Conservation (phyloP, 352 stramenopile species). For the Pythium rhizo-oryzae region DNA sequence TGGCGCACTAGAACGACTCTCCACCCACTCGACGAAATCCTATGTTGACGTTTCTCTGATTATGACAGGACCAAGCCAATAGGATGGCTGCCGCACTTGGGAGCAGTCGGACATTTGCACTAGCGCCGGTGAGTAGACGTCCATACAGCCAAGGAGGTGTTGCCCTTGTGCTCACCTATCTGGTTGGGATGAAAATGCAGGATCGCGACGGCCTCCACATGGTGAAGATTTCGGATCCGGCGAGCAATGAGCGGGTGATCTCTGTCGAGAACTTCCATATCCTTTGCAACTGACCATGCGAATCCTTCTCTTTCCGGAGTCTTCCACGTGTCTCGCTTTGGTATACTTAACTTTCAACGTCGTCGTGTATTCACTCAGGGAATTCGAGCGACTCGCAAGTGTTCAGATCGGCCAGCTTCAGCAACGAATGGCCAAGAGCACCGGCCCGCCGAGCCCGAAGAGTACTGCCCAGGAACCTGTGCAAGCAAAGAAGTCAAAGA, state of each 20-base stretch:
- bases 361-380: constrained; percentile 44
- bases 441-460: background rate
- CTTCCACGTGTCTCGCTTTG: background rate
- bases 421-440: constrained; percentile 8
- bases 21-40: background rate
- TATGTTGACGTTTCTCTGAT: background rate
- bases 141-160: background rate
- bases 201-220: constrained; percentile 73
- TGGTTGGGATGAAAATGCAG: constrained; percentile 22
- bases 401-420: constrained; percentile 57
- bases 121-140: constrained; percentile 40
- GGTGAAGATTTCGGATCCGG: constrained; percentile 54
- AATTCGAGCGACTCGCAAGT: constrained; percentile 73
- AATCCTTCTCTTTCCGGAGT: background rate
- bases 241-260: constrained; percentile 47
- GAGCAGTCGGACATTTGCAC: constrained; percentile 48
- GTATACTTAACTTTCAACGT: constrained; percentile 45
- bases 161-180: too few relatives aligned
- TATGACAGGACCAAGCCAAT: constrained; percentile 68
- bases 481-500: constrained; percentile 24
- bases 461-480: background rate
- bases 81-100: constrained; percentile 56
- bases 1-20: background rate
- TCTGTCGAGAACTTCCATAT: constrained; percentile 83
- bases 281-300: constrained; percentile 24